Percentiles rank a stretch among this genome's conserved stretches.
phyloP scores from a whole-genome alignment of 345 rosid species.

The Dimocarpus longan region DNA sequence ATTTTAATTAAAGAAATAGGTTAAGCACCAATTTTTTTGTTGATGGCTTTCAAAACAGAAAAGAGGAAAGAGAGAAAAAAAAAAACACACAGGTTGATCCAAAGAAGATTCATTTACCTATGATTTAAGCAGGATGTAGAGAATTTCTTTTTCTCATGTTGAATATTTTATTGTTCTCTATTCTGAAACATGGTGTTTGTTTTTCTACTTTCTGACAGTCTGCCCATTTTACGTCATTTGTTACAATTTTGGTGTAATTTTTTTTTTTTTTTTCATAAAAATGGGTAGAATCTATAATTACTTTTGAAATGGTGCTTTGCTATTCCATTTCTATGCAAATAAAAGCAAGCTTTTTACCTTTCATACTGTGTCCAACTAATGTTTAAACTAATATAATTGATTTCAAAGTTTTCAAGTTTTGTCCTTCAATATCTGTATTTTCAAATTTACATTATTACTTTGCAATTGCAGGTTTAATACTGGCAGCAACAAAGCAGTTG shows the following conservation, averaged over 20 bases:
- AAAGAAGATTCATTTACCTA: no score
- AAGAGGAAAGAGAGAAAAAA: no score
- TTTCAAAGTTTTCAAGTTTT: background rate
- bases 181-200: background rate
- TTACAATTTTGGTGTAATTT: background rate
- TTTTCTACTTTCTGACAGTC: background rate
- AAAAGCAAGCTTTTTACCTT: background rate
- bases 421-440: conserved; percentile 13
- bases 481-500: conserved; percentile 75
- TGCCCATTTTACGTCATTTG: background rate
- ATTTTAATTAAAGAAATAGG: background rate
- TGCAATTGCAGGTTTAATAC: conserved; percentile 63
- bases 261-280: background rate
- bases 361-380: background rate
- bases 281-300: background rate
- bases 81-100: no score
- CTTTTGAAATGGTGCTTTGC: background rate
- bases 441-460: conserved; percentile 1
- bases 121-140: no score
- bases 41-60: background rate
- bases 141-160: no score
- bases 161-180: background rate
- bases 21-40: background rate
- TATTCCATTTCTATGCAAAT: background rate
- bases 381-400: background rate